Base-by-base conservation (phyloP, 202 grass and related monocot genomes). In the Schoenoplectus triqueter region DNA sequence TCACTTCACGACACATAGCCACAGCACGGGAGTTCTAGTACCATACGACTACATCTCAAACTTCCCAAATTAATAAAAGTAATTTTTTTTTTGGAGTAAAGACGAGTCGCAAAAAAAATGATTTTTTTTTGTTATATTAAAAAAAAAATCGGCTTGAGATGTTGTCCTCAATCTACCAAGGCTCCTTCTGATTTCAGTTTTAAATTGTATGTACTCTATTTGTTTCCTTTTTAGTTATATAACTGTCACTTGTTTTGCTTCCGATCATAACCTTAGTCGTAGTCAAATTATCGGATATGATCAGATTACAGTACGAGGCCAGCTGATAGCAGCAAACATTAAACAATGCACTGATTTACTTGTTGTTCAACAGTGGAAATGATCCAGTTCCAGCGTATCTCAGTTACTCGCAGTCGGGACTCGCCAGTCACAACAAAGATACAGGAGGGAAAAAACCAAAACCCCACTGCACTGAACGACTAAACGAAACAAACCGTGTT, bases 231-330 rank as follows among this genome's bases (percentile, higher is more conserved):
- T 64, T 19, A 31, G 1, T 65, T 65, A 0, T 14, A 41, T 21
- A 66, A 40, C 40, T 41, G 3, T 41, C 39, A 40, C 10, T 68
- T 19, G 6, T 65, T 41, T 18, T 74, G 9, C 55, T 56, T 76
- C 13, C 13, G 11, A 15, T 39, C 5, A 56, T 5, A 56, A 56
- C 50, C 51, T 4, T 49, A 49, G 0, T 49, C 5, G 6, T 15
- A 7, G 51, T 56, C 73, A 77, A 76, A 56, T 41, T 1, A 76
- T 76, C 49, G 4, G 9, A 56, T 13, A 76, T 76, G 19, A 76
- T 31, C 49, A 55, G 19, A 39, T 55, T 55, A 48, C 72, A 76
- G 50, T 49, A 76, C 10, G 39, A 76, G 10, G 14, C 72, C 49
- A 76, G 49, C 45, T 31, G 50, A 76, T 49, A 76, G 20, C 18